These are phyloP conservation scores for Solanum chiquidenum DNA, from an alignment of 257 asterid species.

Conservation along the genomic window DNA sequence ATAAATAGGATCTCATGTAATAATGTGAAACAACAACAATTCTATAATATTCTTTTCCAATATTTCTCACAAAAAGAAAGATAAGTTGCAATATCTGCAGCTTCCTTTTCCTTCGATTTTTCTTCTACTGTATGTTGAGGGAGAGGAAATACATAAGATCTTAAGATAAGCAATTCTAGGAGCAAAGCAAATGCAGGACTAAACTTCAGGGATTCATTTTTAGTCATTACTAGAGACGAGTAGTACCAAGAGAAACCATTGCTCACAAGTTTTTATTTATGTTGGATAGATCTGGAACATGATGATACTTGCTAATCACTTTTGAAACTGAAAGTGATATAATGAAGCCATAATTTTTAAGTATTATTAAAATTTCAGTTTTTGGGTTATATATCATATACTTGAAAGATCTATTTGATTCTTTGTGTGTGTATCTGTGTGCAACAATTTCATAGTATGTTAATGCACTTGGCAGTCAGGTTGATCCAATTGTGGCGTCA, in stretches of 20 bases:
- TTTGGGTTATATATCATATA: not conserved
- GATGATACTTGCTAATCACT: not conserved
- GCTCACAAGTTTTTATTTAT: not conserved
- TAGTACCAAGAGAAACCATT: not conserved
- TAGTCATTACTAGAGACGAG: not conserved
- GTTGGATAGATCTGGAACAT: not conserved
- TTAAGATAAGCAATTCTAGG: not conserved
- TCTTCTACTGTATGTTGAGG: not conserved
- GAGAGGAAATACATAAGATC: not conserved
- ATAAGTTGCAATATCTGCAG: not conserved
- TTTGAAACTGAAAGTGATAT: not conserved
- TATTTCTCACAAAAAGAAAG: not conserved
- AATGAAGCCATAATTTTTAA: not conserved
- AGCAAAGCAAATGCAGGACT: not conserved
- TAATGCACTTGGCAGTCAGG: constrained; percentile 37
- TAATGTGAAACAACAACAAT: no score
- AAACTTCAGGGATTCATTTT: not conserved
- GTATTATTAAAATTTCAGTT: not conserved
- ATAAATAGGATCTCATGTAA: no score
- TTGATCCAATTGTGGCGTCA: constrained; percentile 97
- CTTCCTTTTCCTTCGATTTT: not conserved
- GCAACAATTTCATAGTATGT: not conserved
- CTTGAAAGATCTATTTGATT: not conserved
- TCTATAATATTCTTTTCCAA: no score
- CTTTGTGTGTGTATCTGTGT: not conserved